Evolutionary conservation across 306 rosid genomes (phyloP), one percentile per base, ranked within the genome.

Genomic region (Biancaea sappan): DNA sequence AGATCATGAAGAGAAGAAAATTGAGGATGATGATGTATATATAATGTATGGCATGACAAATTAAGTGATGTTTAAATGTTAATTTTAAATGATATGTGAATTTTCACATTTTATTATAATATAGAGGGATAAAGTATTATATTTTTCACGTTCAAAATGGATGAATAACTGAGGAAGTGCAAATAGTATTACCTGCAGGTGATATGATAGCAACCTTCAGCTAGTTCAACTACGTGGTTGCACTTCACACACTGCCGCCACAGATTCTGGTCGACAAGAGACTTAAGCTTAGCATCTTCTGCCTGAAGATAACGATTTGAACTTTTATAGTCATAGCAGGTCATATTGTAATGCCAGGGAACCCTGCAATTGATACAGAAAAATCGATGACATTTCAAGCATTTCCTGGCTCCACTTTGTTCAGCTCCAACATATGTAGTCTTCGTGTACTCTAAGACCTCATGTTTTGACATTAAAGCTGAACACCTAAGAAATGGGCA

Each of bases 221-320:
- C 41, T 47, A 88, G 89, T 76, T 88, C 93, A 77, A 86, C 71
- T 82, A 88, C 66, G 50, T 80, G 81, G 54, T 50, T 77, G 79
- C 89, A 88, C 77, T 86, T 86, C 63, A 73, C 76, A 76, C 93
- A 88, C 72, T 75, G 84, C 37, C 83, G 82, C 93, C 93, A 86
- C 24, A 18, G 62, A 16, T 71, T 75, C 2, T 2, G 26, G 31
- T 61, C 34, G 25, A 82, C 90, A 46, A 88, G 81, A 72, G 48
- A 79, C 78, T 84, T 71, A 32, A 88, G 76, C 77, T 74, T 83
- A 50, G 76, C 64, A 62, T 88, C 93, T 46, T 79, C 85, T 24
- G 72, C 83, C 3, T 26, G 52, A 29, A 60, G 69, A 51, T 65
- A 14, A 50, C 54, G 61, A 72, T 66, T 64, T 21, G 50, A 66